Base-by-base conservation (phyloP, 768 basidiomycete genomes). In the Jaapia argillacea region DNA sequence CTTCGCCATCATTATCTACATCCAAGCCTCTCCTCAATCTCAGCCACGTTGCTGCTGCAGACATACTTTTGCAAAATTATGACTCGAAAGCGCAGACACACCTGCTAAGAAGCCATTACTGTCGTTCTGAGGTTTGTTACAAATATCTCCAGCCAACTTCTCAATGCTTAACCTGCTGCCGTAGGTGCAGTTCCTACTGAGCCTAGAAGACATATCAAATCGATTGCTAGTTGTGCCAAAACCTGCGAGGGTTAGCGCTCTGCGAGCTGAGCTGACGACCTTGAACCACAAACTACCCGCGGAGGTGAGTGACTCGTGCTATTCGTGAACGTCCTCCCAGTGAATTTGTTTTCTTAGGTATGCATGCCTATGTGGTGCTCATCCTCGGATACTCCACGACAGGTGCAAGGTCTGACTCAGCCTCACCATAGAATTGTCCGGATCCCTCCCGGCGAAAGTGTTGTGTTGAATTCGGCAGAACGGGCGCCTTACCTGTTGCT, bases 401-500 rank as follows among this genome's bases (percentile, higher is more conserved):
- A 7, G 10, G 10, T 61, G 18, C 59, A 63, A 12, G 55, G 61
- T 28, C 61, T 68, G 31, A 68, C 73, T 4, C 68, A 77, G 54
- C 78, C 85, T 4, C 94, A 98, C 58, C 92, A 97, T 58, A 83
- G 90, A 35, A 89, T 99, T 41, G 92, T 98, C 41, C 81, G 96
- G 50, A 94, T 99, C 55, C 93, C 94, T 7, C 94, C 96, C 2
- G 90, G 93, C 12, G 96, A 99, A 67, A 86, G 89, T 45, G 96
- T 98, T 36, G 96, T 98, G 6, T 74, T 99, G 22, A 99, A 99
- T 58, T 98, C 94, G 16, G 96, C 96, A 3, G 93, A 99, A 62
- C 77, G 87, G 26, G 92, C 91, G 0, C 96, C 96, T 4, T 99
- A 88, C 58, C 71, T 99, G 16, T 74, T 99, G 20, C 72, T 93